phyloP scores from a whole-genome alignment of 2,329 filamentous ascomycete species.

The Microsporum canis region DNA sequence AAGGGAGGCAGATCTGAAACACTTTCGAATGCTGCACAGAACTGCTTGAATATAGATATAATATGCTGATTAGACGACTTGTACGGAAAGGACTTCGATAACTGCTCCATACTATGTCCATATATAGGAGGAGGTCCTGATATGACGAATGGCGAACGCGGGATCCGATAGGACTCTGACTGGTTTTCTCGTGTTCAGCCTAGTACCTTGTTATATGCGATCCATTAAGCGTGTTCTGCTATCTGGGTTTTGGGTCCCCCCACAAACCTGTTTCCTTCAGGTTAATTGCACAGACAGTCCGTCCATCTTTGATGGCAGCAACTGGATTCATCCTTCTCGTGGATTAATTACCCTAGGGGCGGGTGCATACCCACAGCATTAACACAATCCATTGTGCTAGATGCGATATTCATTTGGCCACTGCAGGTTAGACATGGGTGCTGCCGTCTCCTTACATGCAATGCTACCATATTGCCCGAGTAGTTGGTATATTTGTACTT shows the following conservation, averaged over 20 bases:
- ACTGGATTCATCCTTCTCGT: background rate
- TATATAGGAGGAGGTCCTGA: no score
- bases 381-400: background rate
- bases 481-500: background rate
- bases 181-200: no score
- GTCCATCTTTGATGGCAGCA: background rate
- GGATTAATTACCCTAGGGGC: background rate
- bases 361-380: background rate
- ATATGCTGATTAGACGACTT: background rate
- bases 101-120: no score
- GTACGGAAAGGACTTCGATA: no score
- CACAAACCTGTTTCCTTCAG: background rate
- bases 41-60: background rate
- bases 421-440: background rate
- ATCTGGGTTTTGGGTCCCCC: background rate
- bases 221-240: background rate
- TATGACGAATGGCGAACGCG: no score
- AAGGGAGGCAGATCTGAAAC: background rate
- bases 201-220: background rate
- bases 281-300: background rate
- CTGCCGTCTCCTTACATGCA: background rate
- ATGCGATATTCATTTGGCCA: background rate
- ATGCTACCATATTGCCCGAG: background rate
- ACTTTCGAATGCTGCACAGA: background rate
- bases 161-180: no score